Evolutionary conservation across 768 basidiomycete species (phyloP).

Genomic region (Heimioporus sp.): DNA sequence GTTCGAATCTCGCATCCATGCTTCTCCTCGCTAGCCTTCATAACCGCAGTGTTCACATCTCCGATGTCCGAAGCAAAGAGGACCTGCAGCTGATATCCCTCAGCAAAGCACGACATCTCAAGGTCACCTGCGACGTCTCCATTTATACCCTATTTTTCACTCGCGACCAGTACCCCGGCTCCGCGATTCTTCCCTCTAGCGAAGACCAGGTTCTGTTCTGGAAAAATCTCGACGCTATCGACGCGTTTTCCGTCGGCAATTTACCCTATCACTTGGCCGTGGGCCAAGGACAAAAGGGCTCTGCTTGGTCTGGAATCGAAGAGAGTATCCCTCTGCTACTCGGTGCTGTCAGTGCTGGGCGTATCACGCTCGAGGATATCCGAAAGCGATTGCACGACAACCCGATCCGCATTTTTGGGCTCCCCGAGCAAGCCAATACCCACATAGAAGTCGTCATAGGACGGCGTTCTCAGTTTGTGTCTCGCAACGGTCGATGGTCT

Average conservation of each 20-base stretch:
- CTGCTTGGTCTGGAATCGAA: slow-evolving; percentile 76
- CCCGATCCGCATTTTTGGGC: slow-evolving; percentile 86
- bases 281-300: slow-evolving; percentile 57
- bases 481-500: slow-evolving; percentile 67
- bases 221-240: slow-evolving; percentile 80
- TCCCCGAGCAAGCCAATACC: slow-evolving; percentile 83
- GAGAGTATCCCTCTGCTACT: slow-evolving; percentile 88
- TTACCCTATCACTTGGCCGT: slow-evolving; percentile 73
- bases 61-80: slow-evolving; percentile 81
- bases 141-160: slow-evolving; percentile 90
- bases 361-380: slow-evolving; percentile 80
- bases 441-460: slow-evolving; percentile 92
- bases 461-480: slow-evolving; percentile 58
- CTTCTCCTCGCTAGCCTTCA: slow-evolving; percentile 93
- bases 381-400: slow-evolving; percentile 86
- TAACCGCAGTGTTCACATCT: slow-evolving; percentile 84
- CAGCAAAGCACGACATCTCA: slow-evolving; percentile 90
- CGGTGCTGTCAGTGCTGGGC: slow-evolving; percentile 77
- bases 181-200: slow-evolving; percentile 62
- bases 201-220: slow-evolving; percentile 84
- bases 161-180: slow-evolving; percentile 65
- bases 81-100: slow-evolving; percentile 89
- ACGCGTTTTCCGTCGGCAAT: slow-evolving; percentile 88
- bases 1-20: slow-evolving; percentile 89
- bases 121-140: slow-evolving; percentile 95